Conservation (phyloP, 116 monocot species). For the Phalaenopsis hybrid region DNA sequence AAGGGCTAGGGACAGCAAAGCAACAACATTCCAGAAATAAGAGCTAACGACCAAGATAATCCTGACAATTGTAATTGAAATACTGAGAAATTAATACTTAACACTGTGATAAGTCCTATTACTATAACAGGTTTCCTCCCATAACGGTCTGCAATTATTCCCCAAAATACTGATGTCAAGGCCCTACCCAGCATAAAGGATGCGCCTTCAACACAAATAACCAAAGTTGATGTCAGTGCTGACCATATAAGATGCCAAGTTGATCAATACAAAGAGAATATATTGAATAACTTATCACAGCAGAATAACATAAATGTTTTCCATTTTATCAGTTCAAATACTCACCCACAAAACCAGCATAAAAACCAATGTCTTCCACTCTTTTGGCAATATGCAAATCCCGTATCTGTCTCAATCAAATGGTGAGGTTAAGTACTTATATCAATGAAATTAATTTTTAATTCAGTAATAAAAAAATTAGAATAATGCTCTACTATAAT, state of each 20-base stretch:
- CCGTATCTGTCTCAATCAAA: slow-evolving; percentile 31
- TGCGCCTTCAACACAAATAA: slow-evolving; percentile 18
- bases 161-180: slow-evolving; percentile 41
- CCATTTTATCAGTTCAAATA: slow-evolving; percentile 2
- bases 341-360: slow-evolving; percentile 74
- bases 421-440: neutral
- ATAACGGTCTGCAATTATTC: slow-evolving; percentile 17
- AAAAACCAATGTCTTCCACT: slow-evolving; percentile 70
- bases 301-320: neutral
- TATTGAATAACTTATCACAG: neutral
- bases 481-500: too few relatives aligned
- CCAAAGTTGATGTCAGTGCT: neutral
- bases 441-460: slow-evolving; percentile 1
- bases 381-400: slow-evolving; percentile 50
- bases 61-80: neutral
- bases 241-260: neutral
- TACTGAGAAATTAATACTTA: neutral
- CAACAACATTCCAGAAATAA: neutral
- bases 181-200: slow-evolving; percentile 58
- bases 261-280: neutral
- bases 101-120: slow-evolving; percentile 13
- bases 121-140: slow-evolving; percentile 31
- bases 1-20: neutral
- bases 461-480: neutral
- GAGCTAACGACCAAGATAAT: neutral